Conservation (phyloP, 2,329 filamentous ascomycete species). For the Periconia digitata region DNA sequence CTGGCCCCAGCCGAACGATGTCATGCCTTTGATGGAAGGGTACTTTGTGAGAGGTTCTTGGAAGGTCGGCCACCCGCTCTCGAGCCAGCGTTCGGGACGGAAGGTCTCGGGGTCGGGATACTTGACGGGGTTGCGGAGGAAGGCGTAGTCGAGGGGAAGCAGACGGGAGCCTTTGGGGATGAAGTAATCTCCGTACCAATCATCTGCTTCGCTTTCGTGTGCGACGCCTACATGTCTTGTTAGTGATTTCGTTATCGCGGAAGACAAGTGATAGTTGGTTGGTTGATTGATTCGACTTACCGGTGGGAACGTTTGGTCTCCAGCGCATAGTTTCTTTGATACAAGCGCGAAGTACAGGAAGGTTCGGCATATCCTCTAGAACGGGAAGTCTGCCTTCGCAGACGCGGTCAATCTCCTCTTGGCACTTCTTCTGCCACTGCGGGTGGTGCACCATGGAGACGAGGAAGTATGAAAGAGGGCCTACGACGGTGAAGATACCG, state of each 20-base stretch:
- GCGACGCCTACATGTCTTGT: conserved; percentile 45
- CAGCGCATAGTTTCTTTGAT: conserved; percentile 50
- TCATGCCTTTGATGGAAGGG: conserved; percentile 65
- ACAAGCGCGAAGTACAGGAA: conserved; percentile 50
- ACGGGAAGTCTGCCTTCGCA: conserved; percentile 30
- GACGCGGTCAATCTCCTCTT: conserved; percentile 35
- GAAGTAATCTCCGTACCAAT: conserved; percentile 53
- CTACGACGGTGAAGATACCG: conserved; percentile 43
- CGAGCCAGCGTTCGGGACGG: conserved; percentile 64
- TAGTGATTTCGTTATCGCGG: no score
- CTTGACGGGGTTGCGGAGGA: conserved; percentile 52
- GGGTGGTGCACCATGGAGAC: conserved; percentile 41
- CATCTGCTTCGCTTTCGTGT: conserved; percentile 55
- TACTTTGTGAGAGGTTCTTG: conserved; percentile 65
- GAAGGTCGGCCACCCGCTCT: conserved; percentile 64
- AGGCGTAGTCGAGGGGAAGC: conserved; percentile 39
- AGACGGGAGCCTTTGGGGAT: conserved; percentile 51
- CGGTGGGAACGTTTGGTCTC: conserved; percentile 51
- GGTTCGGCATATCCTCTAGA: conserved; percentile 42
- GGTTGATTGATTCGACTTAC: conserved; percentile 23
- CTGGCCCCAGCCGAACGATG: conserved; percentile 66
- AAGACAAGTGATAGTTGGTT: conserved; percentile 7
- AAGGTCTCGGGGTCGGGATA: conserved; percentile 67
- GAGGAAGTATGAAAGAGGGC: conserved; percentile 42
- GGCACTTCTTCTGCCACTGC: conserved; percentile 38